Evolutionary conservation across 768 basidiomycete genomes (phyloP), one percentile per base, ranked within the genome.

Genomic region (Phanerochaete carnosa): DNA sequence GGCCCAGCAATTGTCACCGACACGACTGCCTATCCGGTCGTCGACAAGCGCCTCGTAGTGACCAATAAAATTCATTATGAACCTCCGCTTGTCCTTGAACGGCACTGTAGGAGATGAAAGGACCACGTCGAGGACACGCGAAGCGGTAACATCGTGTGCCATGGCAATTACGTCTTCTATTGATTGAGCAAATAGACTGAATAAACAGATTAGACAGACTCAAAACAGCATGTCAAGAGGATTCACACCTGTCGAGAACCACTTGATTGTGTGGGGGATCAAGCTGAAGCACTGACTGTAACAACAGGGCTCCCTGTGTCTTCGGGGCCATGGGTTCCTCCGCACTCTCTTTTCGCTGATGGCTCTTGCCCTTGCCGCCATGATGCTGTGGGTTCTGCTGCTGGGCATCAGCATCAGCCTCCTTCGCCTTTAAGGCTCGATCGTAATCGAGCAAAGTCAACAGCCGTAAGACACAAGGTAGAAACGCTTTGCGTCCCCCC

Each of bases 1-100:
- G 1, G 81, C 85, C 94, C 94, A 98, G 65, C 90, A 92, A n/a
- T 89, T 86, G 68, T 95, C 96, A 4, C 84, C 92, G 0, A 98
- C 87, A 50, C 94, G 82, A 67, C 92, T 93, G 47, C 97, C 97
- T 63, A 97, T 85, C 47, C 90, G 86, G 70, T 98, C 94, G 70
- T 95, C 90, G 5, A 90, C 91, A 33, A 99, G 85, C 30, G 76
- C 69, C 69, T 89, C 87, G 73, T 88, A 97, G 61, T 88, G 82
- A 6, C 88, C 92, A 39, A 94, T 82, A 68, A 96, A 86, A 4
- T 82, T 79, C 70, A 87, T 76, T 47, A 97, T 82, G 52, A 96
- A 81, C 63, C 81, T 77, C 9, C 91, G 84, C 63, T 90, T 89
- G 23, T 79, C 78, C 68, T 87, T 90, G 28, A 78, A 71, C 2